Evolutionary conservation across 1,284 basidiomycete genomes (phyloP), one percentile per base, ranked within the genome.

Genomic region (Microbotryum silenes-acaulis): DNA sequence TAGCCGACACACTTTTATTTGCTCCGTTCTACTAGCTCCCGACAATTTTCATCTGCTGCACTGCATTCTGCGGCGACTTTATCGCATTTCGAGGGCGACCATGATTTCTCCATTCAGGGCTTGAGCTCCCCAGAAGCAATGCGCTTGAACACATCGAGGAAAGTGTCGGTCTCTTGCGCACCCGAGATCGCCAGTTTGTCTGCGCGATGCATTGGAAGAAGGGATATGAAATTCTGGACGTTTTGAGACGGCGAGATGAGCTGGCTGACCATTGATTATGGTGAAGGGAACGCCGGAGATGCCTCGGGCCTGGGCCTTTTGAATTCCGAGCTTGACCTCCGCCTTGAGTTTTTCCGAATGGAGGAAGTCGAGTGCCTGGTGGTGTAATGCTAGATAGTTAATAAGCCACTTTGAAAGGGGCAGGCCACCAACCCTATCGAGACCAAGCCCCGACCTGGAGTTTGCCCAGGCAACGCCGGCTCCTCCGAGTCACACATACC

Each of bases 271-370:
- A 71, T 89, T 85, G 66, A 91, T 85, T 71, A 89, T 83, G 52
- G 83, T 83, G 76, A 88, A 83, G 3, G 89, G 88, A 7, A 90
- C 87, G 44, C 88, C 88, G 1, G 81, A 86, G 57, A 91, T 83
- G 23, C 87, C 87, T 62, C 83, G 83, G 44, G 78, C 78, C 64
- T 83, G 81, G 23, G 85, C 86, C 46, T 85, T 81, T 9, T 81
- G 77, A 63, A 85, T 82, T 78, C 85, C 83, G n/a, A 78, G 78
- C 63, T 84, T 79, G 2, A 90, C 85, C 64, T 87, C 86, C 56
- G 80, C 80, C 65, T 82, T 79, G 31, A 84, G 75, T 71, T 88
- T 87, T 64, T 85, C 80, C 3, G 85, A 84, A 59, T 82, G 71
- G 53, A 91, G 76, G 75, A 89, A 90, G 50, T 77, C 76, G 29